Conservation (phyloP, 23 red algal genomes). For the Gracilariopsis chorda region DNA sequence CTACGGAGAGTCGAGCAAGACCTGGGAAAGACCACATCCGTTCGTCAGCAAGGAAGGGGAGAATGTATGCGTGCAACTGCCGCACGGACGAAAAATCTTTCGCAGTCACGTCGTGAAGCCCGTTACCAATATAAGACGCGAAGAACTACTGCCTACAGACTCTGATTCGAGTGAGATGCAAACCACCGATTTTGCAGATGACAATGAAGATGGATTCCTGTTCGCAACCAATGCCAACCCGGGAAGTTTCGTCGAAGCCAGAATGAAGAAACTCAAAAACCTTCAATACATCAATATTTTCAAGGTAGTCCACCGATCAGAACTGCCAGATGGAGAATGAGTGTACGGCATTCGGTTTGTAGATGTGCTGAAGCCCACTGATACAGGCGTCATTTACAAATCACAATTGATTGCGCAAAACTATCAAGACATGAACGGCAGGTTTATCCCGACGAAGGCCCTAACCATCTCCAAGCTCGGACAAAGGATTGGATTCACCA, state of each 20-base stretch:
- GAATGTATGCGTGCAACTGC: slow-evolving; percentile 31
- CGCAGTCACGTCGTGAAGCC: slow-evolving; percentile 16
- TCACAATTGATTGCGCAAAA: too few relatives aligned
- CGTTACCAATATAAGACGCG: neutral
- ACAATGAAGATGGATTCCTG: neutral
- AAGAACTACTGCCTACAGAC: neutral
- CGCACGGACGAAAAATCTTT: slow-evolving; percentile 1
- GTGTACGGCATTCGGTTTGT: too few relatives aligned
- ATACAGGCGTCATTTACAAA: too few relatives aligned
- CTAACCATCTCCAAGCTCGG: neutral
- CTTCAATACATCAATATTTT: too few relatives aligned
- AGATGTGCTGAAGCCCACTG: too few relatives aligned
- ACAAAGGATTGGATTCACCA: neutral
- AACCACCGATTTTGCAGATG: neutral
- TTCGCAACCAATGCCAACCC: neutral
- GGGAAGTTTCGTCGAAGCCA: neutral
- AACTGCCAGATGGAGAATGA: too few relatives aligned
- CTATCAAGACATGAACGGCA: too few relatives aligned
- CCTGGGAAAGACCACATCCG: slow-evolving; percentile 7
- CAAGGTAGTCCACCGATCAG: too few relatives aligned
- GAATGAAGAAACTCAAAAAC: neutral
- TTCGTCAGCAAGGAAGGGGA: slow-evolving; percentile 30
- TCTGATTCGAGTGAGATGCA: neutral
- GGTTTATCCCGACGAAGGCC: slow-evolving; percentile 13
- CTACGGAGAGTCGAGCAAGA: neutral